Evolutionary conservation across 1,139 yeast genomes (phyloP), one percentile per base, ranked within the genome.

Genomic region (Yamadazyma pseudoaaseri): DNA sequence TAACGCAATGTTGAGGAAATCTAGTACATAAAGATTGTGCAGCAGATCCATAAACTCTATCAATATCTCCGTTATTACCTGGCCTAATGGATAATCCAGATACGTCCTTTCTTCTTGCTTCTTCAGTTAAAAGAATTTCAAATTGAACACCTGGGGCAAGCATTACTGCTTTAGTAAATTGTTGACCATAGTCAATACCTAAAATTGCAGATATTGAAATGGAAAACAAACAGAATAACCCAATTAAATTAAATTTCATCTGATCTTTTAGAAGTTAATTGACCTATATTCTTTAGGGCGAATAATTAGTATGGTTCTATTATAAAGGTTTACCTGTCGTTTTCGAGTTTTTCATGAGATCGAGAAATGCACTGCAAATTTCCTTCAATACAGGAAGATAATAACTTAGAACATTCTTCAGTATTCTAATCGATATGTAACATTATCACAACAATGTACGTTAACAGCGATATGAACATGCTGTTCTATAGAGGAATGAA

Each of bases 131-230:
- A 9, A 92, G 83, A 31, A 92, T 74, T 51, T 92, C 98, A 54
- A 89, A 81, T 13, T 90, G 84, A 20, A 89, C 78, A 7, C 90
- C 87, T 0, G 97, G 97, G 0, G 97, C 96, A 30, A 94, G 83
- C 34, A 92, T 67, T 32, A 84, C 86, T 2, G 96, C 87, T 56
- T 94, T 92, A 23, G 92, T 79, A 65, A 72, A 85, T 52, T 89
- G 95, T 39, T 86, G 84, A 35, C 99, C 98, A 53, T 76, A 82
- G 57, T 92, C 99, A 29, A 92, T 69, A 17, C 97, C 97, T 32
- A 92, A 63, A 12, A 92, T 75, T 3, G 96, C 95, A 6, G 76
- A 75, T 3, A 55, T 44, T 1, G 54, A 51, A 2, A 36, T 37
- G 3, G 49, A 36, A 13, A 54, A 21, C n/a, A 48, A 37, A 26